Evolutionary conservation across 2,329 filamentous ascomycete genomes (phyloP), one percentile per base, ranked within the genome.

Genomic region (Penicillium hordei): DNA sequence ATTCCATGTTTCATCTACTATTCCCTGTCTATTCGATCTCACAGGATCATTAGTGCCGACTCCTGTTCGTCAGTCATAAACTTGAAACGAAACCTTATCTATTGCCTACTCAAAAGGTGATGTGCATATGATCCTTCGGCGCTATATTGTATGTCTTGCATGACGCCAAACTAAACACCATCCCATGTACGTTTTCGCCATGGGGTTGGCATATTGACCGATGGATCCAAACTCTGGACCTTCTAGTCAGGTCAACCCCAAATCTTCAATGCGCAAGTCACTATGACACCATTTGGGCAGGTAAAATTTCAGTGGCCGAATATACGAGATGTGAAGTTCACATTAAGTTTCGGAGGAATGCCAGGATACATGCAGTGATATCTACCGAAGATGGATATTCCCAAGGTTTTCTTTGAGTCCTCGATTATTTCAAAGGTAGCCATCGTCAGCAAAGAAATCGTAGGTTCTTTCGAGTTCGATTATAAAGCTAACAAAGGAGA

Each of bases 271-370:
- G 4, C n/a, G 9, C 12, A 23, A 33, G 8, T 43, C 15, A 27
- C 19, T n/a, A 29, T 17, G 8, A n/a, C 33, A 44, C 8, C 36
- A 23, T 27, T 29, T n/a, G 6, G 13, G 12, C 21, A 42, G 15
- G 29, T 23, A 13, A 12, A 33, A 10, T 13, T 44, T 15, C 21
- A 19, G 21, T 25, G 50, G 9, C 2, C 38, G 40, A 25, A 44
- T 21, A 1, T 31, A 10, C 15, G n/a, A 36, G 23, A 31, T 31
- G 25, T 40, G n/a, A 42, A 42, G 34, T 29, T 3, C n/a, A 13
- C 8, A 27, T 51, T 51, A 39, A 31, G 46, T 19, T 51, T 44
- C 9, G 9, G 33, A 53, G 33, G 43, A 54, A 53, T 53, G 51
- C 3, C 7, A 29, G 33, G n/a, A 17, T 31, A 46, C 44, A 45